Base-by-base conservation (phyloP, 2,329 filamentous ascomycete genomes). In the Emericellopsis atlantica region DNA sequence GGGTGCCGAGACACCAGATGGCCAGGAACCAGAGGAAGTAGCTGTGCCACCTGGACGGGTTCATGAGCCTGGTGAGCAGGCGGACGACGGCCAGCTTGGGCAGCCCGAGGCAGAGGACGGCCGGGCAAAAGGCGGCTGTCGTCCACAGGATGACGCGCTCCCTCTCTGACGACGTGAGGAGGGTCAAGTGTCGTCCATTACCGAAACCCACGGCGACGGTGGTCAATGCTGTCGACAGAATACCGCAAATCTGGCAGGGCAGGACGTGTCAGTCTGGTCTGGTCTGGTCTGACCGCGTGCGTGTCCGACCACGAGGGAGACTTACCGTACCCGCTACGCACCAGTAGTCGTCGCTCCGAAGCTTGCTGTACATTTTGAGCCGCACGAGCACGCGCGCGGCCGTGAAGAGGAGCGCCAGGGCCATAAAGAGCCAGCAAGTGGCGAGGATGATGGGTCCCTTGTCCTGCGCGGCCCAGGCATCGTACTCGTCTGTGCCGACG, bases 41-140 rank as follows among this genome's bases (percentile, higher is more conserved):
- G 12, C 32, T 45, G 41, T 66, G 63, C 8, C 39, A 26, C 15
- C 43, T 45, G 22, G 52, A 49, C 1, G 64, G 62, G 45, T 62
- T 62, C 37, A 66, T 47, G 10, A 66, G 52, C 6, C 58, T 55
- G 4, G 52, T 52, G 5, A 67, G 51, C 4, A 67, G 54, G 2
- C 54, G 49, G 7, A 64, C 55, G 32, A 64, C 61, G 29, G 61
- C 62, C 9, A 66, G 51, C 48, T 67, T 67, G 5, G 64, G 64
- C 1, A 66, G 40, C 2, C 46, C 54, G 41, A 67, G 65, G 2
- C 60, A 58, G 43, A 62, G 44, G 9, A 66, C 48, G 4, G 61
- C 60, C 2, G 60, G 56, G 1, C 51, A 48, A 43, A 66, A 66
- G 16, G 53, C 57, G 32, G 56, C 48, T 11, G 60, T 51, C 5